A percentile compares a stretch with the other conserved stretches of the same genome.
Evolutionary conservation across 768 basidiomycete genomes (phyloP).

Genomic region (Boletus sensibilis): DNA sequence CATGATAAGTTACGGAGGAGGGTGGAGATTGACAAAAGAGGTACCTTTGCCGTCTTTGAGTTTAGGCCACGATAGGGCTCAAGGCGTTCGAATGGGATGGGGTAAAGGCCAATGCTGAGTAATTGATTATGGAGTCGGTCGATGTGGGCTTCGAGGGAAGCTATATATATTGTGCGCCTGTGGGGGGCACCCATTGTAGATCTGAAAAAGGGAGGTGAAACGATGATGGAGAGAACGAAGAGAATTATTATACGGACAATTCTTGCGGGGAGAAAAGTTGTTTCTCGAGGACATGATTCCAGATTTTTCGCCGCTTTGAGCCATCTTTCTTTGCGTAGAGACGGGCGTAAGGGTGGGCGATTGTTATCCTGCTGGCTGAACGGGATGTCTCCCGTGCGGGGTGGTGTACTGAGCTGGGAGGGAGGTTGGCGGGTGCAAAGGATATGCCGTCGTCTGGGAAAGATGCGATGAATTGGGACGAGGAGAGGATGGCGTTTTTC

Average conservation of each 20-base stretch:
- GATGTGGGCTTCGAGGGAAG: constrained; percentile 71
- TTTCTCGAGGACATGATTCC: constrained; percentile 78
- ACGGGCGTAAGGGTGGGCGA: constrained; percentile 69
- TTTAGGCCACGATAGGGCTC: constrained; percentile 70
- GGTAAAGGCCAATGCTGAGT: constrained; percentile 51
- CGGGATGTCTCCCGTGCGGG: constrained; percentile 21
- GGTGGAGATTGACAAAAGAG: background rate
- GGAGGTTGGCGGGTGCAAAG: constrained; percentile 6
- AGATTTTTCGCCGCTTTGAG: constrained; percentile 68
- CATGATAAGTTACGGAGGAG: background rate
- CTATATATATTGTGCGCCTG: constrained; percentile 66
- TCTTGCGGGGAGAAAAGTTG: constrained; percentile 65
- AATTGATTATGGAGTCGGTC: constrained; percentile 64
- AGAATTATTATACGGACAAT: constrained; percentile 42
- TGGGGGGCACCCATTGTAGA: constrained; percentile 66
- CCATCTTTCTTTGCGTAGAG: constrained; percentile 63
- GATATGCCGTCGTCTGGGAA: constrained; percentile 28
- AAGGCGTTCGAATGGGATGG: constrained; percentile 54
- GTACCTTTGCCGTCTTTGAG: constrained; percentile 72
- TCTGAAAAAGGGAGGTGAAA: constrained; percentile 29
- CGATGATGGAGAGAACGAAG: background rate
- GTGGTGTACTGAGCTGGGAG: constrained; percentile 9
- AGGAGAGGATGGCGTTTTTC: background rate
- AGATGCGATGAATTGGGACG: constrained; percentile 6
- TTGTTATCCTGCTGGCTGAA: constrained; percentile 29